A percentile compares a stretch with the other conserved stretches of the same genome.
phyloP scores from a whole-genome alignment of 116 monocot species.

The Trichopus zeylanicus region DNA sequence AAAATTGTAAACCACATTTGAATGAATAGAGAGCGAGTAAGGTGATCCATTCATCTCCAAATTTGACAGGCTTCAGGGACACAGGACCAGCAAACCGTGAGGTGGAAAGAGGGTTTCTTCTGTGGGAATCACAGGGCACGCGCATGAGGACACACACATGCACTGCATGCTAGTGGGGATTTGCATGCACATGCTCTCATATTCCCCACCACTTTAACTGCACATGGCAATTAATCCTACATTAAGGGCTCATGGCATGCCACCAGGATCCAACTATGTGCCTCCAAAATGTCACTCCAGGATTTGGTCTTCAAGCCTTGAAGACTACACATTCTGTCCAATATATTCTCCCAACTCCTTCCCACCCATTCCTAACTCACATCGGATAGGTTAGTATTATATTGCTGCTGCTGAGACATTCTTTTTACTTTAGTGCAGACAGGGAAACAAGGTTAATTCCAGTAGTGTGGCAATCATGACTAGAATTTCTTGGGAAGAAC shows the following conservation, averaged over 20 bases:
- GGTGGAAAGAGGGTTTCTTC: too few species aligned
- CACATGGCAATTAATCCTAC: neutral
- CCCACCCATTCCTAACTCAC: neutral
- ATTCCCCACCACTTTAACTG: neutral
- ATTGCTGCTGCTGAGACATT: neutral
- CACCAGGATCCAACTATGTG: neutral
- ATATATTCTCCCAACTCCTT: too few species aligned
- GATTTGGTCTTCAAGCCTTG: too few species aligned
- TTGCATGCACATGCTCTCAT: neutral
- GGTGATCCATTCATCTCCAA: too few species aligned
- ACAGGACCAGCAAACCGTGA: too few species aligned
- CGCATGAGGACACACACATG: too few species aligned
- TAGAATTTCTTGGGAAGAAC: constrained; percentile 10
- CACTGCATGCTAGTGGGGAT: constrained; percentile 1
- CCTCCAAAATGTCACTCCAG: neutral
- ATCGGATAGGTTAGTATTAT: neutral
- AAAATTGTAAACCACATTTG: too few species aligned
- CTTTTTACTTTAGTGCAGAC: neutral
- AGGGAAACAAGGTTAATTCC: neutral
- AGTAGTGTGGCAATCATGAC: constrained; percentile 10
- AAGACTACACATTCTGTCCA: too few species aligned
- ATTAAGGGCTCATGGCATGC: neutral
- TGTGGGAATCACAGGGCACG: too few species aligned
- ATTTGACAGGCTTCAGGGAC: too few species aligned
- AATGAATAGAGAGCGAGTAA: too few species aligned